Conservation (phyloP, 225 moss, liverwort and hornwort genomes). For the Bryum argenteum region DNA sequence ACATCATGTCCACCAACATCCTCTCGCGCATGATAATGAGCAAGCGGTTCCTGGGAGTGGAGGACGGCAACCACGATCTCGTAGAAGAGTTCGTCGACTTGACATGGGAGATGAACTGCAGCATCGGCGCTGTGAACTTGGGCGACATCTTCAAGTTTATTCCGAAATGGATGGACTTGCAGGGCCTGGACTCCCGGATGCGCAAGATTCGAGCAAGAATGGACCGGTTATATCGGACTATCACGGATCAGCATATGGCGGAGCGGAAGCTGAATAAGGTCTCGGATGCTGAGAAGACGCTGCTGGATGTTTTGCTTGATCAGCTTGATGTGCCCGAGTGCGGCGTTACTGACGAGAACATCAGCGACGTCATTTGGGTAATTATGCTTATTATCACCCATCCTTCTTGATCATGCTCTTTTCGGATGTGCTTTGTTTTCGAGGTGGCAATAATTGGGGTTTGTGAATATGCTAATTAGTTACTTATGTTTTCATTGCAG, state of each 20-base stretch:
- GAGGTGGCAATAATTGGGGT: too few species aligned
- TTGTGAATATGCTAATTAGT: too few species aligned
- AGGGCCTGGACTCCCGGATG: neutral
- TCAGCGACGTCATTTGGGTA: neutral
- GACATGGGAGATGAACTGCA: fast-evolving
- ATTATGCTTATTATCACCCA: too few species aligned
- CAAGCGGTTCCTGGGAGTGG: neutral
- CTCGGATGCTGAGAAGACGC: neutral
- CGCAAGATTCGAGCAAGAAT: neutral
- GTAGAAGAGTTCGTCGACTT: neutral
- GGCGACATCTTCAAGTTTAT: constrained; percentile 6
- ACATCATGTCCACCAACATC: neutral
- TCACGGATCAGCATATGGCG: neutral
- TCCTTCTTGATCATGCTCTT: too few species aligned
- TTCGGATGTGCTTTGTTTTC: too few species aligned
- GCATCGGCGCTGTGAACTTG: neutral
- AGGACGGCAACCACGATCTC: neutral
- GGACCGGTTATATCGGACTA: neutral
- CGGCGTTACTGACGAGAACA: neutral
- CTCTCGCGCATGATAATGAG: neutral
- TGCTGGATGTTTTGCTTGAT: neutral
- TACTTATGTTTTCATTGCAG: neutral
- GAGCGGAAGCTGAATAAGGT: neutral
- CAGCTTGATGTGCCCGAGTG: neutral
- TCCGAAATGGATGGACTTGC: neutral